Base-by-base conservation (phyloP, 805 yeast genomes). In the Kodamaea kakaduensis region DNA sequence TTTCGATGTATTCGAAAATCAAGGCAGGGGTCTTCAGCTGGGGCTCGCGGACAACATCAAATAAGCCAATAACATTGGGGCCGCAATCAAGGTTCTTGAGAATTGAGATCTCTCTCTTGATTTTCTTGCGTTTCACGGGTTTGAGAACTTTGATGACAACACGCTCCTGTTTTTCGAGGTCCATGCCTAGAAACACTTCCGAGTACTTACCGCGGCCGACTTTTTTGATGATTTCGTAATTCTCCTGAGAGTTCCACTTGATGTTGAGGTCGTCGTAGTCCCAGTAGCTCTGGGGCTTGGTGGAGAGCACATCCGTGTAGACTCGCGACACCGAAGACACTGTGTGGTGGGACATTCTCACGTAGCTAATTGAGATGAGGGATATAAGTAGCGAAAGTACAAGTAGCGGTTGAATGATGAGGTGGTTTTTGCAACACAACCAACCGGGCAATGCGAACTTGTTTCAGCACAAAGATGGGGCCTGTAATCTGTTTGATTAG, bases 121-220 rank as follows among this genome's bases (percentile, higher is more conserved):
- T 89, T 65, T 89, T 89, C 73, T 88, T 88, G 58, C 88, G 69
- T 63, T 88, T 88, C 20, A 89, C 96, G 2, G 97, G 97, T 58
- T 89, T 89, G 52, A 89, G 71, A 16, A 87, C 96, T 61, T 89
- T 89, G 52, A 89, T 84, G 34, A 89, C 96, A 48, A 89, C 78
- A 36, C 78, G 70, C 36, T 72, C 69, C 36, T 80, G 77, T 38
- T 73, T 73, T 26, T 70, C 55, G 13, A 81, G 66, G 47, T 84
- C 78, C 25, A 84, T 71, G 5, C 96, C 97, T 46, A 86, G 77
- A 52, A 89, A 89, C 31, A 89, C 97, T 63, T 89, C 97, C 10
- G 94, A 84, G 57, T 89, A 89, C 61, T 87, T 87, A 32, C 97
- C 97, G 39, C 96, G 73, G 8, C 97, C 97, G 33, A 89, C 73